Percentiles rank a stretch among this genome's conserved stretches.
Conservation (phyloP, 352 stramenopile species). For the Globisporangium apiculatum region DNA sequence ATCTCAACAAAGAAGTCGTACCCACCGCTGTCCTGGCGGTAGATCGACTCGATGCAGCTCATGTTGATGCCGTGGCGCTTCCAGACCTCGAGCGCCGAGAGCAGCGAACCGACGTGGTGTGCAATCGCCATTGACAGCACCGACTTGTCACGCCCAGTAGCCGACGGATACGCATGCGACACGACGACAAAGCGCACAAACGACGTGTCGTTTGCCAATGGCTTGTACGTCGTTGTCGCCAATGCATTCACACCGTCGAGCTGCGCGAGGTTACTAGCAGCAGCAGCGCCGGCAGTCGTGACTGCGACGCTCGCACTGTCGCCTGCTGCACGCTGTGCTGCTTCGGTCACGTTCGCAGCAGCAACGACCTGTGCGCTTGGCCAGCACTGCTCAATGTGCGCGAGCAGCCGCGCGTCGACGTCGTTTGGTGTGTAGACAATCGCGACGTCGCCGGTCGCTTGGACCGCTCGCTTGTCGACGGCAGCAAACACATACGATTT, state of each 20-base stretch:
- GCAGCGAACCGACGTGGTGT: conserved; percentile 81
- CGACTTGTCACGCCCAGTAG: conserved; percentile 77
- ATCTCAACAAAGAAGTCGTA: conserved; percentile 88
- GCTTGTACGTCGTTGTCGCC: conserved; percentile 36
- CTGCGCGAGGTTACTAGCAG: conserved; percentile 29
- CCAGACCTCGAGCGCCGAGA: conserved; percentile 75
- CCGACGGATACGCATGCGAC: conserved; percentile 49
- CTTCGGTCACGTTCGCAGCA: conserved; percentile 55
- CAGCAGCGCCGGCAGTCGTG: conserved; percentile 40
- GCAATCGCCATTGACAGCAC: conserved; percentile 82
- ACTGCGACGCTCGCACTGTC: conserved; percentile 43
- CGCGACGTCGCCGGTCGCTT: conserved; percentile 35
- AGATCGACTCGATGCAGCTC: conserved; percentile 84
- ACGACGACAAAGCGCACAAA: conserved; percentile 77
- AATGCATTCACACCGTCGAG: conserved; percentile 46
- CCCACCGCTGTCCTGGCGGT: conserved; percentile 54
- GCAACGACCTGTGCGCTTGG: conserved; percentile 60
- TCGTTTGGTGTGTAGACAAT: conserved; percentile 55
- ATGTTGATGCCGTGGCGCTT: conserved; percentile 79
- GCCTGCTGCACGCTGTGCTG: conserved; percentile 30
- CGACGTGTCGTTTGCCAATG: conserved; percentile 19
- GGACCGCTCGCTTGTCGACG: conserved; percentile 34
- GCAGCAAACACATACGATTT: conserved; percentile 69
- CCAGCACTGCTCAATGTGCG: conserved; percentile 66
- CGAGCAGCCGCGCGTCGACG: conserved; percentile 41